Evolutionary conservation across 2,329 filamentous ascomycete genomes (phyloP).

Genomic region (Alternaria triticimaculans): DNA sequence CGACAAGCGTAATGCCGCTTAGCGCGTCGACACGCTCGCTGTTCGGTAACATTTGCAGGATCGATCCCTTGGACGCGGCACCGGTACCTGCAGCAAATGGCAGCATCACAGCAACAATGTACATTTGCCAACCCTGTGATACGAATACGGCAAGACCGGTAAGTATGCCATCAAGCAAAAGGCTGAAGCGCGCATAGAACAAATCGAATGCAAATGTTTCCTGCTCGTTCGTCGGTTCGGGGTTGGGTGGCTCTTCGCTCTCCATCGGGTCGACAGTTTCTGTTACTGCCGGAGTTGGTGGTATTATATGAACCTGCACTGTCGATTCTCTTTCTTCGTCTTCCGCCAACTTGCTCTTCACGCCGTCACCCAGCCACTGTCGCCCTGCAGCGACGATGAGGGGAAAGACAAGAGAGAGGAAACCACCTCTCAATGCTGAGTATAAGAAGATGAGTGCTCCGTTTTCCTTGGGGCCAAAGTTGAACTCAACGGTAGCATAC

Average conservation of each 20-base stretch:
- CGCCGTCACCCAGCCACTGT: slow-evolving; percentile 47
- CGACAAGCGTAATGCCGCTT: slow-evolving; percentile 72
- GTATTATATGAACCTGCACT: slow-evolving; percentile 31
- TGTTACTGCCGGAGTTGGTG: slow-evolving; percentile 37
- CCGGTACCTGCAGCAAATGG: slow-evolving; percentile 74
- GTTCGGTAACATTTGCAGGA: slow-evolving; percentile 71
- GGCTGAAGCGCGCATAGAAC: slow-evolving; percentile 69
- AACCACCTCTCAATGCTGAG: slow-evolving; percentile 53
- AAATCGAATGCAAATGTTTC: slow-evolving; percentile 69
- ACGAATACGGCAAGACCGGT: slow-evolving; percentile 70
- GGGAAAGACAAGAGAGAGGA: slow-evolving; percentile 55
- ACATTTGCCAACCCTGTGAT: slow-evolving; percentile 71
- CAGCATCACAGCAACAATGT: slow-evolving; percentile 68
- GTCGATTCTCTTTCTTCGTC: slow-evolving; percentile 17
- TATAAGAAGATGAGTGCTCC: slow-evolving; percentile 56
- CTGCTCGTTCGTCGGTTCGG: slow-evolving; percentile 47
- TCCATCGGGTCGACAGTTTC: slow-evolving; percentile 58
- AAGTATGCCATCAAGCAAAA: slow-evolving; percentile 69
- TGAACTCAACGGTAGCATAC: slow-evolving; percentile 55
- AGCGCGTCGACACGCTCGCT: slow-evolving; percentile 70
- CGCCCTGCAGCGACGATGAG: slow-evolving; percentile 52
- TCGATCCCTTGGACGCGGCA: slow-evolving; percentile 74
- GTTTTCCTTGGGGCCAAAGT: slow-evolving; percentile 55
- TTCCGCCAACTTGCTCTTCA: background rate
- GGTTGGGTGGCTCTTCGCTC: slow-evolving; percentile 56